Conservation (phyloP, 2,329 filamentous ascomycete genomes). For the Botrytis fabae region DNA sequence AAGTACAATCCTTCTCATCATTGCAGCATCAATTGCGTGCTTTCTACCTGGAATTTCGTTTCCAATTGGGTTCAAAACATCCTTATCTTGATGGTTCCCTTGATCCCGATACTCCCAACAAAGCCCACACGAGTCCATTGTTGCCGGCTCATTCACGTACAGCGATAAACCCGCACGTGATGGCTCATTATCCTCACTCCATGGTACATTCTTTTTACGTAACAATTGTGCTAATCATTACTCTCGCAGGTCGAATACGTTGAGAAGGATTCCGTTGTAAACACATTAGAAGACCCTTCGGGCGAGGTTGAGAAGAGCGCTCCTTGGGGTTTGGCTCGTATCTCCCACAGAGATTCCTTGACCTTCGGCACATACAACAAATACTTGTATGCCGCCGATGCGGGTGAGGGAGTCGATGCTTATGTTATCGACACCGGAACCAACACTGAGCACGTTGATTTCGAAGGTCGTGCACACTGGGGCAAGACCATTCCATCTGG, state of each 20-base stretch:
- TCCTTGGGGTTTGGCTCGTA: conserved; percentile 98
- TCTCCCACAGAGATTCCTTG: conserved; percentile 87
- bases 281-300: conserved; percentile 65
- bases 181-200: conserved; percentile 15
- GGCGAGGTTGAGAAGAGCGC: conserved; percentile 80
- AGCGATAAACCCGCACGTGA: conserved; percentile 33
- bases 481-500: conserved; percentile 90
- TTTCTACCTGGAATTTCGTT: conserved; percentile 12
- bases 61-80: not conserved
- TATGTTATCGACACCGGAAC: conserved; percentile 98
- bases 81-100: conserved; percentile 9
- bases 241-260: conserved; percentile 82
- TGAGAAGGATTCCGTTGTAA: conserved; percentile 91
- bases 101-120: conserved; percentile 1
- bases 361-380: conserved; percentile 96
- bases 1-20: conserved; percentile 51
- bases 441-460: conserved; percentile 92
- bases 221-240: conserved; percentile 29
- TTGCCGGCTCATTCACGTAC: conserved; percentile 8
- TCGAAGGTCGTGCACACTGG: conserved; percentile 93
- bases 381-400: conserved; percentile 87
- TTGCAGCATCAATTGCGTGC: conserved; percentile 2
- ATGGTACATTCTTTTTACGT: conserved; percentile 2
- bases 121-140: not conserved
- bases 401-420: conserved; percentile 96